A percentile compares a stretch with the other conserved stretches of the same genome.
Evolutionary conservation across 768 basidiomycete species (phyloP).

Genomic region (Tricholoma bakamatsutake): DNA sequence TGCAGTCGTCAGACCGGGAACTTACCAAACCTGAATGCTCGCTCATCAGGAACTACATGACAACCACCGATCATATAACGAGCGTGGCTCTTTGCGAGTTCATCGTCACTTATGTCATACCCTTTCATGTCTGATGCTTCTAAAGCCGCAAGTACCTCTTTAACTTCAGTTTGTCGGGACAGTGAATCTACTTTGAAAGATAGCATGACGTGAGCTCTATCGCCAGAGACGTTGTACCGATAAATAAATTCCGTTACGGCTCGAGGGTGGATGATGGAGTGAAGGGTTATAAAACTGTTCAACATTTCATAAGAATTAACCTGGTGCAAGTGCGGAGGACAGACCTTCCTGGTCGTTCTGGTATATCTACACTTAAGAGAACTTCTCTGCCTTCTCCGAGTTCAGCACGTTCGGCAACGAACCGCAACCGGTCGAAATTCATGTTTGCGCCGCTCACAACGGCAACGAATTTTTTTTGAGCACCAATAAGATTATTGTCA

Average conservation of each 20-base stretch:
- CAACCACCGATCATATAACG: conserved; percentile 94
- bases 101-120: conserved; percentile 88
- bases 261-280: conserved; percentile 84
- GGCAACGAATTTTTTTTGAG: conserved; percentile 84
- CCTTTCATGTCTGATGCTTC: conserved; percentile 70
- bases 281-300: conserved; percentile 78
- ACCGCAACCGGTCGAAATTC: conserved; percentile 95
- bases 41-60: conserved; percentile 71
- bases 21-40: conserved; percentile 90
- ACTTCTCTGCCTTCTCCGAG: conserved; percentile 95
- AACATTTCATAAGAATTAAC: not conserved
- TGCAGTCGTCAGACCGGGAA: conserved; percentile 9
- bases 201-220: conserved; percentile 79
- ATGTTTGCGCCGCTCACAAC: conserved; percentile 97
- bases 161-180: conserved; percentile 54
- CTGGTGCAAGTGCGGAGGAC: conserved; percentile 14
- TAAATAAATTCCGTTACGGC: conserved; percentile 96
- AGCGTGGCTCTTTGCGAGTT: conserved; percentile 91
- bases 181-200: conserved; percentile 80
- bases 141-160: conserved; percentile 58
- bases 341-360: conserved; percentile 88
- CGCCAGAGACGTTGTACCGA: conserved; percentile 67
- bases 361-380: conserved; percentile 88
- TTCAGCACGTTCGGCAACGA: conserved; percentile 98
- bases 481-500: conserved; percentile 74